phyloP scores from a whole-genome alignment of 208 protist genomes.

The Zelonia costaricensis region DNA sequence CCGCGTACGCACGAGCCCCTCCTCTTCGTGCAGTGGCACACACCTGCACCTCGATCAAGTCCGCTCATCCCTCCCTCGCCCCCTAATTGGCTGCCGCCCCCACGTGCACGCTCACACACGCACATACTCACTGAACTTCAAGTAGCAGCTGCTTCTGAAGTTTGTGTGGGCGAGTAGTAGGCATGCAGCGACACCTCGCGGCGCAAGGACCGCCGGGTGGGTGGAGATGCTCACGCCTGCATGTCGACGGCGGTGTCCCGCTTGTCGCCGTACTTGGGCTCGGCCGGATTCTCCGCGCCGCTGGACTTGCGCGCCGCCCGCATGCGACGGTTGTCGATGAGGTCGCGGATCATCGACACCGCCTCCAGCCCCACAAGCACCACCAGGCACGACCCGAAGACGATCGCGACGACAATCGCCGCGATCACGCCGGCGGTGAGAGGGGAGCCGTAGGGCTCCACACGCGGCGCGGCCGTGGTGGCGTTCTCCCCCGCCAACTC shows the following conservation, averaged over 20 bases:
- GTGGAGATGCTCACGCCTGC: background rate
- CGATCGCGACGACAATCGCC: constrained; percentile 23
- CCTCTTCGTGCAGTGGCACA: no score
- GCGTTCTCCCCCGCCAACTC: background rate
- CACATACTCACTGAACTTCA: no score
- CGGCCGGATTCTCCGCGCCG: background rate
- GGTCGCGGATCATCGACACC: constrained; percentile 3
- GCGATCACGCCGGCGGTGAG: constrained; percentile 33
- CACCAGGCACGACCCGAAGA: constrained; percentile 30
- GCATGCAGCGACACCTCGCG: no score
- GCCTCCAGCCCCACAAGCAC: constrained; percentile 33
- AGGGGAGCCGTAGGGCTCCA: constrained; percentile 18
- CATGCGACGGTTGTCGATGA: constrained; percentile 11
- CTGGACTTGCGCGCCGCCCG: background rate
- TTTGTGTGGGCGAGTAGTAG: no score
- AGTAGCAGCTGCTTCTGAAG: no score
- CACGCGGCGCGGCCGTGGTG: background rate
- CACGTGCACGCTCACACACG: no score
- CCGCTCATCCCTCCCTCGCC: no score
- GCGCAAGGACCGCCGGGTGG: background rate
- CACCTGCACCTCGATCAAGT: no score
- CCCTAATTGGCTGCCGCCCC: no score
- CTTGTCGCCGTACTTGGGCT: constrained; percentile 10
- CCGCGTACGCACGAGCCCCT: no score
- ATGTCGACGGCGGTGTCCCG: constrained; percentile 9